A percentile compares a stretch with the other conserved stretches of the same genome.
Evolutionary conservation across 2,329 filamentous ascomycete species (phyloP).

Genomic region (Clarireedia sp.): DNA sequence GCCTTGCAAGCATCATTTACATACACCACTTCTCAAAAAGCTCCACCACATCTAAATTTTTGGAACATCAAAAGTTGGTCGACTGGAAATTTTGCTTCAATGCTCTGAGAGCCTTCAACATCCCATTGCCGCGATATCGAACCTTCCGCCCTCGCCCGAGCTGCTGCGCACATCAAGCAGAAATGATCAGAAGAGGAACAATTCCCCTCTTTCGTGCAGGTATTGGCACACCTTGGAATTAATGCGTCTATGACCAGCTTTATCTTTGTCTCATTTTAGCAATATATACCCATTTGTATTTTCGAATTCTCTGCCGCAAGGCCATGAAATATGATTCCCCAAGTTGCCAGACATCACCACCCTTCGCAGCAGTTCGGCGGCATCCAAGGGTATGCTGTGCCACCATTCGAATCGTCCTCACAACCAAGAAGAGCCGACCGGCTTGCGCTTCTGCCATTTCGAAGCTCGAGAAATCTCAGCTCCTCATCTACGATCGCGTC

Average conservation of each 20-base stretch:
- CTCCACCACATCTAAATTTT: conserved; percentile 6
- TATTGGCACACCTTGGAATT: conserved; percentile 27
- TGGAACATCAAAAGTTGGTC: background rate
- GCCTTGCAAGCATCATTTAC: conserved; percentile 8
- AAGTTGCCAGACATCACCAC: conserved; percentile 35
- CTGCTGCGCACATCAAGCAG: conserved; percentile 20
- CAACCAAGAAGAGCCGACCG: conserved; percentile 18
- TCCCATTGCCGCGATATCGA: conserved; percentile 1
- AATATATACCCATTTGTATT: conserved; percentile 15
- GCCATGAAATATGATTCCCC: conserved; percentile 38
- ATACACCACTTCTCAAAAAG: conserved; percentile 1
- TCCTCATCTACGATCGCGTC: conserved; percentile 16
- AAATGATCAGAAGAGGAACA: conserved; percentile 28
- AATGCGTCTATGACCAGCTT: conserved; percentile 16
- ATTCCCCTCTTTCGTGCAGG: conserved; percentile 29
- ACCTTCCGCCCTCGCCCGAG: conserved; percentile 7
- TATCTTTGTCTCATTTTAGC: conserved; percentile 12
- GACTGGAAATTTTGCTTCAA: conserved; percentile 2
- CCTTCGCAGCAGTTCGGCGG: conserved; percentile 29
- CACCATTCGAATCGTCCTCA: conserved; percentile 21
- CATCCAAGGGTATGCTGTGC: conserved; percentile 21
- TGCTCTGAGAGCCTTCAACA: background rate
- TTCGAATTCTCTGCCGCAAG: conserved; percentile 11
- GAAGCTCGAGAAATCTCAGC: conserved; percentile 24
- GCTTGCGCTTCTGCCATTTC: conserved; percentile 20